Evolutionary conservation across 345 rosid genomes (phyloP).

Genomic region (Lepidium africanum): DNA sequence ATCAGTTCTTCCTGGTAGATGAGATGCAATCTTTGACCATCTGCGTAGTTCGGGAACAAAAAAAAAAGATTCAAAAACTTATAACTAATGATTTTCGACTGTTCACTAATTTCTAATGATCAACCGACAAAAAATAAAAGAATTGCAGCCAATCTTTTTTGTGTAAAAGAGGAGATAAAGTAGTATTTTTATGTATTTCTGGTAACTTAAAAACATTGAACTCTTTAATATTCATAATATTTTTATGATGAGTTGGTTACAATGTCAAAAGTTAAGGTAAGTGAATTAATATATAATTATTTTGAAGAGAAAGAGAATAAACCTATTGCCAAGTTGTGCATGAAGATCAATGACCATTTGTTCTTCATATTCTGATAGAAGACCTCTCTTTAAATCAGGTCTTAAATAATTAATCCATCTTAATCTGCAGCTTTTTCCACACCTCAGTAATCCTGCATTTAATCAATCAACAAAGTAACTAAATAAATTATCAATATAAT

Average conservation of each 20-base stretch:
- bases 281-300: not conserved
- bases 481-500: not conserved
- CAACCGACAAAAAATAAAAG: not conserved
- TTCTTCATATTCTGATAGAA: slow-evolving; percentile 79
- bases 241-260: slow-evolving; percentile 7
- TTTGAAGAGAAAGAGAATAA: not conserved
- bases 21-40: slow-evolving; percentile 98
- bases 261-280: slow-evolving; percentile 8
- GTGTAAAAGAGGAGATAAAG: not conserved
- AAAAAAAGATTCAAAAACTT: not conserved
- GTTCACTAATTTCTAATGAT: slow-evolving; percentile 1
- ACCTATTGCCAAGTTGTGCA: slow-evolving; percentile 97
- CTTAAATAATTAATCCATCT: slow-evolving; percentile 93
- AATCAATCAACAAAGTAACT: not conserved
- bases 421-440: slow-evolving; percentile 94
- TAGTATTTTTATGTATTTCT: not conserved
- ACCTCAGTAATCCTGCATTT: slow-evolving; percentile 71
- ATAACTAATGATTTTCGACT: not conserved
- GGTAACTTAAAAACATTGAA: not conserved
- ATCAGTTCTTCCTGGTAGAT: slow-evolving; percentile 96
- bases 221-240: not conserved
- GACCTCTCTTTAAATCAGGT: slow-evolving; percentile 95
- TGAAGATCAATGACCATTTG: slow-evolving; percentile 87
- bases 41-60: slow-evolving; percentile 25
- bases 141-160: not conserved